Evolutionary conservation across 2,329 filamentous ascomycete genomes (phyloP).

Genomic region (Sporothrix curviconia): DNA sequence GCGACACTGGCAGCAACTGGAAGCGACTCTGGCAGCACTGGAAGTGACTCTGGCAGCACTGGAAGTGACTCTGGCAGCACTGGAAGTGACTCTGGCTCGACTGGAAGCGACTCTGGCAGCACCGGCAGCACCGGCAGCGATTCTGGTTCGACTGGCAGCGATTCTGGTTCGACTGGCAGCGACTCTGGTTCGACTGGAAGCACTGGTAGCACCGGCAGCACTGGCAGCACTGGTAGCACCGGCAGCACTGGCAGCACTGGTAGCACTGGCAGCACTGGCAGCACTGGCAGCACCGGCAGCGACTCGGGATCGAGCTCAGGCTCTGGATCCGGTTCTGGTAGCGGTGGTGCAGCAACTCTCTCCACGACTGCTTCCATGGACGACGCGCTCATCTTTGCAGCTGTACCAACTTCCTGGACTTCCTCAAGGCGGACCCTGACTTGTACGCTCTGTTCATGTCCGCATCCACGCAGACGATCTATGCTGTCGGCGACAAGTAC

Average conservation of each 20-base stretch:
- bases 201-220: too few relatives aligned
- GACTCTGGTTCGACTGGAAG: too few relatives aligned
- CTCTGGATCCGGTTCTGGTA: neutral
- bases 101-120: too few relatives aligned
- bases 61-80: too few relatives aligned
- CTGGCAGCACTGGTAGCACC: neutral
- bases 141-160: neutral
- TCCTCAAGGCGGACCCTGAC: slow-evolving; percentile 15
- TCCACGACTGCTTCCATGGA: slow-evolving; percentile 9
- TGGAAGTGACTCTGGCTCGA: too few relatives aligned
- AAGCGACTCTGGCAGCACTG: too few relatives aligned
- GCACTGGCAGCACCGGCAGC: neutral
- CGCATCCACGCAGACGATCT: slow-evolving; percentile 12
- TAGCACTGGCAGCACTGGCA: neutral
- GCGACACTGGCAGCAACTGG: too few relatives aligned
- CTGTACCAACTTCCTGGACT: slow-evolving; percentile 12
- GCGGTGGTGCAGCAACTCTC: slow-evolving; percentile 4
- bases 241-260: neutral
- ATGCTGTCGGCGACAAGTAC: slow-evolving; percentile 16
- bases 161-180: neutral
- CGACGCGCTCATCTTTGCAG: slow-evolving; percentile 16
- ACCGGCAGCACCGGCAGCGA: neutral
- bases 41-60: too few relatives aligned
- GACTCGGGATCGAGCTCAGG: neutral
- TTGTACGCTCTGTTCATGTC: slow-evolving; percentile 15